Percentiles rank a stretch among this genome's conserved stretches.
Evolutionary conservation across 2,329 filamentous ascomycete species (phyloP).

Genomic region (Diaporthe vaccinii): DNA sequence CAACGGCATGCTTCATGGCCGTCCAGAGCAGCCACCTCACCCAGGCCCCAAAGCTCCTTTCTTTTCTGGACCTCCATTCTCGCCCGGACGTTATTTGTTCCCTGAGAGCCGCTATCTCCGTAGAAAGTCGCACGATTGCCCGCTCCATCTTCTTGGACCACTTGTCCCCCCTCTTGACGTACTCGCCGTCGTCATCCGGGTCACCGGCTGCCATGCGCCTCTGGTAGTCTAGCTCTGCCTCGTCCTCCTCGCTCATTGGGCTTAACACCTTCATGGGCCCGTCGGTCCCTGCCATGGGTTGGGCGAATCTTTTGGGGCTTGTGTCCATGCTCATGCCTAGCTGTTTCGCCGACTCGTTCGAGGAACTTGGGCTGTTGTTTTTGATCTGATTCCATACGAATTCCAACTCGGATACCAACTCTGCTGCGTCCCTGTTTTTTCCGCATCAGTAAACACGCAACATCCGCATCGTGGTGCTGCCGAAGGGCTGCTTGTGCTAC

Average conservation of each 20-base stretch:
- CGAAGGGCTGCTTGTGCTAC: constrained; percentile 46
- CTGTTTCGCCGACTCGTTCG: constrained; percentile 68
- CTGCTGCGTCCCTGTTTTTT: constrained; percentile 76
- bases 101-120: constrained; percentile 90
- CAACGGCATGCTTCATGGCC: constrained; percentile 78
- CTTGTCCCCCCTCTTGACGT: constrained; percentile 62
- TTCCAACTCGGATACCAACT: constrained; percentile 94
- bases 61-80: constrained; percentile 76
- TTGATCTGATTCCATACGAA: constrained; percentile 99
- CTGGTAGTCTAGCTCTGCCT: constrained; percentile 70
- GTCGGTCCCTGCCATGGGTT: constrained; percentile 63
- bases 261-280: constrained; percentile 79
- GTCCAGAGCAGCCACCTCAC: constrained; percentile 78
- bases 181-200: constrained; percentile 55
- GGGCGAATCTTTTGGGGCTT: constrained; percentile 60
- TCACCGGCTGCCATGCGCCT: constrained; percentile 56
- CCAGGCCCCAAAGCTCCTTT: constrained; percentile 78
- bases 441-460: constrained; percentile 21
- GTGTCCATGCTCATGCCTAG: constrained; percentile 50
- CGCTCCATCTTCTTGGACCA: constrained; percentile 89
- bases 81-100: constrained; percentile 88
- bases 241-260: constrained; percentile 88
- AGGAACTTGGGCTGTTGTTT: constrained; percentile 79
- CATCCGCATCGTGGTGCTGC: background rate
- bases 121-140: constrained; percentile 88